Conservation (phyloP, 2,329 filamentous ascomycete genomes). For the Aquanectria penicillioides region DNA sequence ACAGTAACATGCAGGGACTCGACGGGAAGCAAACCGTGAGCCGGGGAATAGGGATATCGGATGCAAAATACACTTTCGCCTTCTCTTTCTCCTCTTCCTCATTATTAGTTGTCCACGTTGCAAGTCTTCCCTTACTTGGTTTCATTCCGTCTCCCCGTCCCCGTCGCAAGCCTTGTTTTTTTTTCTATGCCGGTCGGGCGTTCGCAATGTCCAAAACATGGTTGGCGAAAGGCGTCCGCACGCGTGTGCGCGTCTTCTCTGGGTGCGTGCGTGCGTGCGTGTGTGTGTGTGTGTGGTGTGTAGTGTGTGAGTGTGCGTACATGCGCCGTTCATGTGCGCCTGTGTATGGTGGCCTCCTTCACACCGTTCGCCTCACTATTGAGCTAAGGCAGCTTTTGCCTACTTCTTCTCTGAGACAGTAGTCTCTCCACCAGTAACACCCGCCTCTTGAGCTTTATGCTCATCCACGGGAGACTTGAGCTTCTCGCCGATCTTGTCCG, state of each 20-base stretch:
- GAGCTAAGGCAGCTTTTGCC: constrained; percentile 29
- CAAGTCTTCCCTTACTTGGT: constrained; percentile 6
- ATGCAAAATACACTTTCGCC: constrained; percentile 9
- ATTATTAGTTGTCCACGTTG: constrained; percentile 22
- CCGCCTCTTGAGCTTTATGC: constrained; percentile 58
- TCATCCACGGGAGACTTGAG: constrained; percentile 30
- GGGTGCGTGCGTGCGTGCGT: background rate
- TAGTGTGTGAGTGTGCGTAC: constrained; percentile 16
- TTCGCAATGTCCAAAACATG: background rate
- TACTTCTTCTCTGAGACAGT: constrained; percentile 37
- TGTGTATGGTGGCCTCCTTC: constrained; percentile 17
- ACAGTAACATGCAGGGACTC: background rate
- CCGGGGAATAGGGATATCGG: constrained; percentile 14
- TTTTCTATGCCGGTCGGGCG: background rate
- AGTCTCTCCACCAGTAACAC: constrained; percentile 50
- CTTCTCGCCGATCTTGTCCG: constrained; percentile 29
- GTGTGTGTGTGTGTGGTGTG: constrained; percentile 13
- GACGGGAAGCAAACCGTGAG: background rate
- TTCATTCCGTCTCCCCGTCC: background rate
- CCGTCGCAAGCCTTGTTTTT: constrained; percentile 31
- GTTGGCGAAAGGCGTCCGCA: background rate
- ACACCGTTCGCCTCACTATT: constrained; percentile 31
- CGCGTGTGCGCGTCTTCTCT: background rate
- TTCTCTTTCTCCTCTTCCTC: constrained; percentile 22
- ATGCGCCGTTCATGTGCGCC: constrained; percentile 18